Conservation (phyloP, 169 alveolate species). For the Ophryocystis elektroscirrha region DNA sequence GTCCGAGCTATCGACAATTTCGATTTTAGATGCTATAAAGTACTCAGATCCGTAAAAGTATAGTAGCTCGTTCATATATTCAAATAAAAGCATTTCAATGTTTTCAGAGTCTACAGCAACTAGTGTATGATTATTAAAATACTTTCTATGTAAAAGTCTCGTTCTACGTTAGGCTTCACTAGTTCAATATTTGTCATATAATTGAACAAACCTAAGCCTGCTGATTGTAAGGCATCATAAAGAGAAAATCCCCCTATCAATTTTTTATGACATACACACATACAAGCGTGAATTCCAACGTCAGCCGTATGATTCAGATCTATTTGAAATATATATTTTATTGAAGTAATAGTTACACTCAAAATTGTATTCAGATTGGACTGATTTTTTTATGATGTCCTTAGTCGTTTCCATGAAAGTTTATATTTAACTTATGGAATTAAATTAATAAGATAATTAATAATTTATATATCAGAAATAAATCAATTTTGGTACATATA, state of each 20-base stretch:
- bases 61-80: slow-evolving; percentile 6
- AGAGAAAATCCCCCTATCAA: background rate
- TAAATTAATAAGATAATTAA: too few species aligned
- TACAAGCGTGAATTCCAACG: slow-evolving; percentile 6
- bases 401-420: too few species aligned
- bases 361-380: too few species aligned
- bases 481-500: too few species aligned
- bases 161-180: background rate
- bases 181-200: slow-evolving; percentile 5
- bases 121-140: background rate
- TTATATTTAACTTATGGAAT: too few species aligned
- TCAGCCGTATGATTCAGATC: slow-evolving; percentile 13
- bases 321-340: too few species aligned
- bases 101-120: too few species aligned
- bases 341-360: too few species aligned
- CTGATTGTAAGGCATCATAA: background rate
- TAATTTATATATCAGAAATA: too few species aligned
- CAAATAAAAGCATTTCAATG: slow-evolving; percentile 1
- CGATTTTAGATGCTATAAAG: background rate
- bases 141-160: background rate
- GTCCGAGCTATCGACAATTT: background rate
- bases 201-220: slow-evolving; percentile 1
- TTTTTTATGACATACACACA: background rate
- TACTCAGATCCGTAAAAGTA: slow-evolving; percentile 1
- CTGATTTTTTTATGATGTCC: too few species aligned